A percentile compares a stretch with the other conserved stretches of the same genome.
These are phyloP conservation scores for Buxus sempervirens DNA, from an alignment of 164 flowering plant species.

Conservation along the genomic window DNA sequence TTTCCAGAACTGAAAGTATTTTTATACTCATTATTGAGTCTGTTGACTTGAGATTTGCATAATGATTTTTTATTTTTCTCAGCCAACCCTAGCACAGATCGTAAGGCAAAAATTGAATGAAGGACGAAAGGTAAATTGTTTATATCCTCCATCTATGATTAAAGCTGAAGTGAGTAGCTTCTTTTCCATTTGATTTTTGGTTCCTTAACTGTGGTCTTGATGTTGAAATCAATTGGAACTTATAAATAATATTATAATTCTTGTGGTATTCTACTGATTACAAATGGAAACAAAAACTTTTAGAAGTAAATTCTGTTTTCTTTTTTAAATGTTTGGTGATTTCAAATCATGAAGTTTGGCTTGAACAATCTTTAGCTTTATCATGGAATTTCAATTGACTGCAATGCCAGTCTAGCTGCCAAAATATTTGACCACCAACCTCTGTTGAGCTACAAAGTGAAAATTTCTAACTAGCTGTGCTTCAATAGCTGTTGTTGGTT, in stretches of 20 bases:
- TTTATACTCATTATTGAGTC: conserved; percentile 8
- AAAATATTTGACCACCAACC: background rate
- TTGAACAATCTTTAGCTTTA: background rate
- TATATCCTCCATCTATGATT: background rate
- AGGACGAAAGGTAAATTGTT: conserved; percentile 69
- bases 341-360: background rate
- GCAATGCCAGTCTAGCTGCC: background rate
- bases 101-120: conserved; percentile 83
- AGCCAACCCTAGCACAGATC: conserved; percentile 84
- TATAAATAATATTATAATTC: too few relatives aligned
- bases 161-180: background rate
- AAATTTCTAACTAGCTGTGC: background rate
- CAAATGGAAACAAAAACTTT: background rate
- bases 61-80: conserved; percentile 27
- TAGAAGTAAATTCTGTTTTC: background rate
- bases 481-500: background rate
- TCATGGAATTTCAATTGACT: background rate
- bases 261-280: background rate
- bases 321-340: too few relatives aligned
- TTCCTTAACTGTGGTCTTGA: background rate
- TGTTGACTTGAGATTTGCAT: conserved; percentile 7
- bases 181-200: background rate
- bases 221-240: background rate
- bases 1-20: background rate
- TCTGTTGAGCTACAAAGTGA: background rate